Evolutionary conservation across 2,329 filamentous ascomycete species (phyloP).

Genomic region (Exophiala bonariae): DNA sequence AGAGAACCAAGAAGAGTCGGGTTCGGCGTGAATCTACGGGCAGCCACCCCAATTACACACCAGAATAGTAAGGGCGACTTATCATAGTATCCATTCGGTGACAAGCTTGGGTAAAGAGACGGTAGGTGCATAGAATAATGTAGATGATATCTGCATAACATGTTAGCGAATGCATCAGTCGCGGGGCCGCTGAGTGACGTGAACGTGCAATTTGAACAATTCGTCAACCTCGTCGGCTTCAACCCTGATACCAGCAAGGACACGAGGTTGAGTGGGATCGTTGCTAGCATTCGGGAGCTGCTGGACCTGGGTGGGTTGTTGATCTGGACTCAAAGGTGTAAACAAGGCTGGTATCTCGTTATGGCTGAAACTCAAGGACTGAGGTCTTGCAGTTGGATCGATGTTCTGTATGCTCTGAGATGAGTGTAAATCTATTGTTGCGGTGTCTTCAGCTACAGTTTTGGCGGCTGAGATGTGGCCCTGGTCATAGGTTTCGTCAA

Average conservation of each 20-base stretch:
- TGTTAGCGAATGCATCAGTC: not conserved
- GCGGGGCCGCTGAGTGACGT: not conserved
- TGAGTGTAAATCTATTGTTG: not conserved
- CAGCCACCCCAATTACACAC: slow-evolving; percentile 54
- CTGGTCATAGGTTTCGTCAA: slow-evolving; percentile 13
- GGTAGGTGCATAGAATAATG: slow-evolving; percentile 39
- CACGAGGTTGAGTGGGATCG: slow-evolving; percentile 24
- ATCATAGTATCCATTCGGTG: slow-evolving; percentile 72
- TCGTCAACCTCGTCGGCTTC: slow-evolving; percentile 37
- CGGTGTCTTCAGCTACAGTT: slow-evolving; percentile 4
- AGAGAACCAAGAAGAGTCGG: slow-evolving; percentile 38
- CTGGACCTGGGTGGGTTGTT: not conserved
- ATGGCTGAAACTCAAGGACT: slow-evolving; percentile 16
- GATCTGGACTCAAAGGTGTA: not conserved
- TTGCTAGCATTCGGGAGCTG: not conserved
- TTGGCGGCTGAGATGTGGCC: slow-evolving; percentile 19
- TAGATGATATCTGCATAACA: slow-evolving; percentile 33
- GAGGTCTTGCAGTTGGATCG: not conserved
- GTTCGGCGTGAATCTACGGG: slow-evolving; percentile 37
- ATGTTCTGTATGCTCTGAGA: slow-evolving; percentile 10
- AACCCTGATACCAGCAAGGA: slow-evolving; percentile 32
- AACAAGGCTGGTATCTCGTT: too few relatives aligned
- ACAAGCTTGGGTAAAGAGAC: slow-evolving; percentile 46
- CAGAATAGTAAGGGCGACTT: slow-evolving; percentile 82
- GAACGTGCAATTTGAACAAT: slow-evolving; percentile 35